A percentile compares a stretch with the other conserved stretches of the same genome.
These are phyloP conservation scores for Globisporangium solare DNA, from an alignment of 352 stramenopile genomes.

Conservation along the genomic window DNA sequence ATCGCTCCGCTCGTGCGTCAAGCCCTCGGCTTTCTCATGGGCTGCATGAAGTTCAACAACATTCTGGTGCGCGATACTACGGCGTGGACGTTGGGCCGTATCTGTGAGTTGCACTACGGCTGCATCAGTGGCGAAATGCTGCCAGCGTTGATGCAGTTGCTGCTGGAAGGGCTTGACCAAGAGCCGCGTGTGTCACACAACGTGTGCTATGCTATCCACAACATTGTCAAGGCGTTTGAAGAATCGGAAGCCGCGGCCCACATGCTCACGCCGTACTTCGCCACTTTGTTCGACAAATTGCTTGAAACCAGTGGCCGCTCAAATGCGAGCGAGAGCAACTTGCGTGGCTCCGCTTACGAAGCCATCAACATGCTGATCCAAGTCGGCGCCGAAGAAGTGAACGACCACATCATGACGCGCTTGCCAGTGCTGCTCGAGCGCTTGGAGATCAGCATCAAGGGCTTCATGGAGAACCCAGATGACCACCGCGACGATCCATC, in stretches of 20 bases:
- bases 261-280: constrained; percentile 91
- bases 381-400: constrained; percentile 68
- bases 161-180: constrained; percentile 81
- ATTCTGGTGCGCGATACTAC: constrained; percentile 95
- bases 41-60: constrained; percentile 87
- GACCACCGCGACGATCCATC: constrained; percentile 73
- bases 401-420: constrained; percentile 74
- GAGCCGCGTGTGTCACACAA: constrained; percentile 92
- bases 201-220: constrained; percentile 96
- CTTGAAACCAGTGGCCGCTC: constrained; percentile 87
- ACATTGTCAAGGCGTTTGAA: constrained; percentile 93
- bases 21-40: constrained; percentile 92
- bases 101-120: constrained; percentile 93
- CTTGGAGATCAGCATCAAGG: constrained; percentile 66
- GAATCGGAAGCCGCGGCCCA: constrained; percentile 68
- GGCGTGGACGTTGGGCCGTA: constrained; percentile 94
- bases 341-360: constrained; percentile 91
- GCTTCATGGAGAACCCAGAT: constrained; percentile 60
- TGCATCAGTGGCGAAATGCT: constrained; percentile 90
- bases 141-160: constrained; percentile 81
- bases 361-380: constrained; percentile 93
- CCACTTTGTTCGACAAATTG: constrained; percentile 90
- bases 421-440: constrained; percentile 78
- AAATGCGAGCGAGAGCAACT: constrained; percentile 88
- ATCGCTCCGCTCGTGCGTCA: constrained; percentile 91